A percentile compares a stretch with the other conserved stretches of the same genome.
phyloP scores from a whole-genome alignment of 805 yeast genomes.

The Sugiyamaella smithiae region DNA sequence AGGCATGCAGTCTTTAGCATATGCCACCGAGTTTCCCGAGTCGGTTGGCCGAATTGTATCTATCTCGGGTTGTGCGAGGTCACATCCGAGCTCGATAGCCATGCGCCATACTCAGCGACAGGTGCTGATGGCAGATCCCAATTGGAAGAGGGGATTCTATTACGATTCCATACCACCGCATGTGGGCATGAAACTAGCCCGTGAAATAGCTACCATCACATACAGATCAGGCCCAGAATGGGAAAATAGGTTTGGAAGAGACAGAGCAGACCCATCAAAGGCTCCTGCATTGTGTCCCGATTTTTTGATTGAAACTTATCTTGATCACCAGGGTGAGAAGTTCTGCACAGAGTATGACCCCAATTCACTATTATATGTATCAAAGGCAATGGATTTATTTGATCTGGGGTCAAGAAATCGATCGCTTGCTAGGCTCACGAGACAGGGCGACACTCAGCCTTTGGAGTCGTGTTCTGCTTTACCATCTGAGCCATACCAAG shows the following conservation, averaged over 20 bases:
- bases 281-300: constrained; percentile 92
- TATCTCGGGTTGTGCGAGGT: constrained; percentile 90
- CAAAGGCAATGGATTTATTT: constrained; percentile 93
- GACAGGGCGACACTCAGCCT: constrained; percentile 12
- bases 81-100: constrained; percentile 92
- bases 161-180: constrained; percentile 84
- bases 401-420: constrained; percentile 54
- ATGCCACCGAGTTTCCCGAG: constrained; percentile 78
- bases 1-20: constrained; percentile 96
- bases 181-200: constrained; percentile 88
- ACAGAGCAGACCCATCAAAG: constrained; percentile 71
- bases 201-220: constrained; percentile 92
- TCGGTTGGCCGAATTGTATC: constrained; percentile 69
- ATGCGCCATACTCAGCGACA: constrained; percentile 91
- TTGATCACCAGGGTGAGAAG: constrained; percentile 94
- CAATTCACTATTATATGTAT: constrained; percentile 79
- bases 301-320: constrained; percentile 84
- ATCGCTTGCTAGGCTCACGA: constrained; percentile 13
- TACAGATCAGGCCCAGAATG: constrained; percentile 96
- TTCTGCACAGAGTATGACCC: constrained; percentile 90
- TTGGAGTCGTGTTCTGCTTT: constrained; percentile 39
- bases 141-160: constrained; percentile 89
- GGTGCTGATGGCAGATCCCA: constrained; percentile 89
- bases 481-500: constrained; percentile 52
- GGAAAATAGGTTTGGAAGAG: constrained; percentile 90